These are phyloP conservation scores for Angophora floribunda DNA, from an alignment of 345 rosid genomes.

Conservation along the genomic window DNA sequence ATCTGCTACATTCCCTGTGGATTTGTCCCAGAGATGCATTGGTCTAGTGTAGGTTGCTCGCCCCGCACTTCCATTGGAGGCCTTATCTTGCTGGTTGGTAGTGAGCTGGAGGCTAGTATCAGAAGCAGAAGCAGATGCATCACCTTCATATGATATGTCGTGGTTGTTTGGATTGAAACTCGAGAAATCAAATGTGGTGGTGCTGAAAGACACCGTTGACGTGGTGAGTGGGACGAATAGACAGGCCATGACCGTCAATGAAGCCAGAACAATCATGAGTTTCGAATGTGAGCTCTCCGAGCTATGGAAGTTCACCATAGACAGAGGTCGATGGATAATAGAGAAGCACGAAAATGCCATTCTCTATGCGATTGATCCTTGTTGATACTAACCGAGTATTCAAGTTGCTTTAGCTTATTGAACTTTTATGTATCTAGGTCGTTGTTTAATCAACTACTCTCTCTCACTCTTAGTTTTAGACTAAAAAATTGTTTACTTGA, in stretches of 20 bases:
- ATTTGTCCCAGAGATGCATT: neutral
- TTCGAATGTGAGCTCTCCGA: neutral
- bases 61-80: neutral
- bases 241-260: neutral
- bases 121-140: neutral
- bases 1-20: neutral
- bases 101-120: neutral
- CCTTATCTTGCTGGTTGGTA: neutral
- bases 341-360: neutral
- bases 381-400: neutral
- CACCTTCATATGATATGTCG: neutral
- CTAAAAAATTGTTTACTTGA: neutral
- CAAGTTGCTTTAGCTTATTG: neutral
- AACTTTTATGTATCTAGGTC: neutral
- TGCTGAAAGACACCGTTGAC: neutral
- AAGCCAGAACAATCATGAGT: neutral
- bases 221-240: neutral
- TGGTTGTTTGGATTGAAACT: neutral
- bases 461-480: neutral
- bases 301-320: neutral
- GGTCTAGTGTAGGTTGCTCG: neutral
- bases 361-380: neutral
- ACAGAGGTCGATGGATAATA: neutral
- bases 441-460: neutral
- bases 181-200: accelerated